A percentile compares a stretch with the other conserved stretches of the same genome.
phyloP scores from a whole-genome alignment of 2,329 filamentous ascomycete genomes.

The Ramularia collo-cygni region DNA sequence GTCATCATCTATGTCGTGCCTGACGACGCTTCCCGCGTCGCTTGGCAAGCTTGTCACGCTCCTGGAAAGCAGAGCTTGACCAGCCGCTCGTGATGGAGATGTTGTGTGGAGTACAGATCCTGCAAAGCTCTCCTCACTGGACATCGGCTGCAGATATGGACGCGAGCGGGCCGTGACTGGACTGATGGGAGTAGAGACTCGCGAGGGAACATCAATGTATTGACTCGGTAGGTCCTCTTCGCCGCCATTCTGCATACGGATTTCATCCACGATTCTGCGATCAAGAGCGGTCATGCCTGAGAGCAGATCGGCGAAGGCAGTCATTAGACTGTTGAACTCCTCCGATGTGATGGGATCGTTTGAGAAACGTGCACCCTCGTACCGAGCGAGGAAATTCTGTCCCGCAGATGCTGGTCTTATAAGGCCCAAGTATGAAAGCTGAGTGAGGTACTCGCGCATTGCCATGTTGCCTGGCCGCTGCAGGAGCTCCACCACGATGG shows the following conservation, averaged over 20 bases:
- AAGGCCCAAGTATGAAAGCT: constrained; percentile 62
- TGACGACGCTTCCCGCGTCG: constrained; percentile 24
- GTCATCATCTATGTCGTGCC: constrained; percentile 6
- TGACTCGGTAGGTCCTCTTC: neutral
- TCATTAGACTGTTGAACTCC: constrained; percentile 74
- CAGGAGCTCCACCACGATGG: constrained; percentile 59
- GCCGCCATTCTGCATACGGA: constrained; percentile 27
- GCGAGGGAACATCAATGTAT: constrained; percentile 9
- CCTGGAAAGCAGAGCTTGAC: neutral
- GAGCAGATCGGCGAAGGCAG: constrained; percentile 72
- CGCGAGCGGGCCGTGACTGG: constrained; percentile 25
- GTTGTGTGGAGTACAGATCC: constrained; percentile 20
- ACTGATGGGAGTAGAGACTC: constrained; percentile 18
- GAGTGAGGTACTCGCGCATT: constrained; percentile 69
- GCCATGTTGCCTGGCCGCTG: constrained; percentile 65
- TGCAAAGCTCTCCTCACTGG: constrained; percentile 22
- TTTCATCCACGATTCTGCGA: constrained; percentile 43
- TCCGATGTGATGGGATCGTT: constrained; percentile 58
- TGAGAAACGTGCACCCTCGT: constrained; percentile 82
- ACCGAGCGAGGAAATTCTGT: constrained; percentile 61
- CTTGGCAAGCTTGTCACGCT: constrained; percentile 21
- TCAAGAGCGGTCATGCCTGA: constrained; percentile 64
- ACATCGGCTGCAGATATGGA: constrained; percentile 15
- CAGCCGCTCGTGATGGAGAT: constrained; percentile 4
- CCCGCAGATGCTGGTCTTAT: constrained; percentile 46